Evolutionary conservation across 148 eudicot species (phyloP).

Genomic region (Silene uniflora): DNA sequence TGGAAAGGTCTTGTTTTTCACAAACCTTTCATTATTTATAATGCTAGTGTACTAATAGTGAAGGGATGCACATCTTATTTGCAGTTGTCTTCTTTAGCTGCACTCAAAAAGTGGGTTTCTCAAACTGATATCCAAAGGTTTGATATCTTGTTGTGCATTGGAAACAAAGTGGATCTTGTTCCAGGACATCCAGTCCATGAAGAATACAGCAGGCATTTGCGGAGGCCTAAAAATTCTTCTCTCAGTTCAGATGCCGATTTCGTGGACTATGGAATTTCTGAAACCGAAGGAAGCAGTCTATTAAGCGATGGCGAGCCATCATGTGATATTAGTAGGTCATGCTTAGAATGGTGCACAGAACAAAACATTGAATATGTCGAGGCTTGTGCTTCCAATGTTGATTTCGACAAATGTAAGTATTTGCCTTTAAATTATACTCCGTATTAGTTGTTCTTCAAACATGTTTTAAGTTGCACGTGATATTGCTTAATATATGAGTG

Average conservation of each 20-base stretch:
- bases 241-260: slow-evolving; percentile 34
- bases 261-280: slow-evolving; percentile 67
- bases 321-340: slow-evolving; percentile 51
- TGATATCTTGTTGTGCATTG: slow-evolving; percentile 82
- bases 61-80: neutral
- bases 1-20: neutral
- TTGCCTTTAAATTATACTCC: neutral
- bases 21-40: neutral
- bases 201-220: slow-evolving; percentile 66
- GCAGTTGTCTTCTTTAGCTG: slow-evolving; percentile 75
- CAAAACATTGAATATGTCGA: slow-evolving; percentile 77
- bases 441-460: neutral
- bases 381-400: slow-evolving; percentile 86
- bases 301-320: slow-evolving; percentile 57
- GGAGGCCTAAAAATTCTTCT: slow-evolving; percentile 41
- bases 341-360: slow-evolving; percentile 81
- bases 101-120: slow-evolving; percentile 77
- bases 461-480: too few relatives aligned
- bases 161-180: slow-evolving; percentile 96
- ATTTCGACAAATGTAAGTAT: slow-evolving; percentile 80
- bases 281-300: slow-evolving; percentile 84
- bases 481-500: too few relatives aligned
- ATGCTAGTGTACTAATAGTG: neutral
- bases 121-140: slow-evolving; percentile 64
- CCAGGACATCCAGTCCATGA: slow-evolving; percentile 80